A percentile compares a stretch with the other conserved stretches of the same genome.
Evolutionary conservation across 2,329 filamentous ascomycete genomes (phyloP).

Genomic region (Colletotrichum zoysiae): DNA sequence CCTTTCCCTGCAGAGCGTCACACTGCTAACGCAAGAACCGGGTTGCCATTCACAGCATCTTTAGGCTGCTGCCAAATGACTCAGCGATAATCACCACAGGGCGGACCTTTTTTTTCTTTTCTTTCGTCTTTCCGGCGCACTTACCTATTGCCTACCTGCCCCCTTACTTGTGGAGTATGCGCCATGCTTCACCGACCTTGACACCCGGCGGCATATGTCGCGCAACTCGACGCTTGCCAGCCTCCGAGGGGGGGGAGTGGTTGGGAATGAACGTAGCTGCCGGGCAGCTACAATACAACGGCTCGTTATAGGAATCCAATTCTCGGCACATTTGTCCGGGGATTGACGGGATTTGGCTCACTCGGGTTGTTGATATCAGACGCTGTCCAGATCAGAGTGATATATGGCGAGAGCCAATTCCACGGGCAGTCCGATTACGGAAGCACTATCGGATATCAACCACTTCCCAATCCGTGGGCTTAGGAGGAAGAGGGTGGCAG

Average conservation of each 20-base stretch:
- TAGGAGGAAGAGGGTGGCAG: constrained; percentile 15
- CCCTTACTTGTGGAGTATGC: constrained; percentile 34
- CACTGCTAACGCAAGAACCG: constrained; percentile 33
- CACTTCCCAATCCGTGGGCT: constrained; percentile 13
- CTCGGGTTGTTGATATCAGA: constrained; percentile 14
- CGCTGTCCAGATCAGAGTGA: constrained; percentile 18
- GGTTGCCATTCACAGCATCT: constrained; percentile 35
- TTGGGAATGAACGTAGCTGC: neutral
- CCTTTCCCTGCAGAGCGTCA: constrained; percentile 41
- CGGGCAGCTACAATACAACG: neutral
- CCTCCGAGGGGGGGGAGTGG: neutral
- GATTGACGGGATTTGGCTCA: constrained; percentile 4
- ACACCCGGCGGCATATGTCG: constrained; percentile 27
- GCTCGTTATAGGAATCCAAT: neutral
- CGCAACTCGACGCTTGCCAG: constrained; percentile 26
- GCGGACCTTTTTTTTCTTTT: neutral
- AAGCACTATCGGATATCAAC: constrained; percentile 31
- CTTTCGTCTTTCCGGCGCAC: neutral
- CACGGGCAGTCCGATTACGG: constrained; percentile 29
- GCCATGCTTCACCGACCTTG: constrained; percentile 34
- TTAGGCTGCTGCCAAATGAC: constrained; percentile 27
- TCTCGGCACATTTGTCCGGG: constrained; percentile 1
- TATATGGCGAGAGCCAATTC: constrained; percentile 19
- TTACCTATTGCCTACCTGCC: neutral
- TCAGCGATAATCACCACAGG: constrained; percentile 15